Evolutionary conservation across 768 basidiomycete genomes (phyloP), one percentile per base, ranked within the genome.

Genomic region (Calocybe indica): DNA sequence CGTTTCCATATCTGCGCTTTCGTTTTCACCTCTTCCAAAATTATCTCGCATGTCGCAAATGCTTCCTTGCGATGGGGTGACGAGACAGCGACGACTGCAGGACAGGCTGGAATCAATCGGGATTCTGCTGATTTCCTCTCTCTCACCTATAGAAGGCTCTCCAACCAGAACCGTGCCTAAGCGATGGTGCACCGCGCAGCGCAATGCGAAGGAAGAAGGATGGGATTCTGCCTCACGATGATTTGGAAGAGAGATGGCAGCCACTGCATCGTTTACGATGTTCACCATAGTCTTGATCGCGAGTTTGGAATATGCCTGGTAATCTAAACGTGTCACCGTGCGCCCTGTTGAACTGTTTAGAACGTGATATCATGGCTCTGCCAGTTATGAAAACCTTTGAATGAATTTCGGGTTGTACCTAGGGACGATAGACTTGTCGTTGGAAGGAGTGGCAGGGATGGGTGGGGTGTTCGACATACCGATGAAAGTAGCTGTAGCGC

Each of bases 1-100:
- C 87, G 69, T 70, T 95, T 94, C 92, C 92, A 95, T 53, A 94
- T 86, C 63, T 90, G 91, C 37, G 76, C 89, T 58, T 79, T 84
- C 51, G 65, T 67, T 70, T 95, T 95, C 47, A 94, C 83, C 49
- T 83, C 76, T 62, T 95, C 92, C n/a, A 95, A 72, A 49, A 93
- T 80, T 55, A 70, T 78, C 63, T 92, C 90, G 61, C 88, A 90
- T 12, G 82, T 83, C 44, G 72, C 64, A 59, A 92, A 92, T 6
- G 88, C 83, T 59, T 89, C 88, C 55, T 80, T 83, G 31, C 92
- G 77, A 63, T 92, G 91, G 6, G 90, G 85, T 8, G 86, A 83
- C 2, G 88, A 85, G 4, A 92, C 89, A 1, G 86, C 85, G 50
- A 94, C 82, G 42, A 92, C 86, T 74, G 45, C 49, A 14, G 38